These are phyloP conservation scores for Sisymbrium altissimum DNA, from an alignment of 345 rosid genomes.

Conservation along the genomic window DNA sequence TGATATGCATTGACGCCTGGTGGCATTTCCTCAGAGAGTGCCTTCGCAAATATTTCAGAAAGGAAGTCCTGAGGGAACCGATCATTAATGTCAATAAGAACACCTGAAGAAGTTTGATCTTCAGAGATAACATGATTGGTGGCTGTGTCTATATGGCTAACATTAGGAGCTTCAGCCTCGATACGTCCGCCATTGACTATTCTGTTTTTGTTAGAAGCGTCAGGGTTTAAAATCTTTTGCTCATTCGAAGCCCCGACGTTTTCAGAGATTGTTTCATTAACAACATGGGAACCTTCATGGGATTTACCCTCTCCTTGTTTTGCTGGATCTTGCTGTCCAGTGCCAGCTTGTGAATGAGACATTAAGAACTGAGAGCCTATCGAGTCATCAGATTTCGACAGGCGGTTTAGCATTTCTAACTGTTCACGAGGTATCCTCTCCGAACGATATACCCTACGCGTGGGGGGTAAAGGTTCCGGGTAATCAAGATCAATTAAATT, in stretches of 20 bases:
- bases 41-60: slow-evolving; percentile 73
- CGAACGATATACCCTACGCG: slow-evolving; percentile 69
- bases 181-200: slow-evolving; percentile 21
- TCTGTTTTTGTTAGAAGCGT: not conserved
- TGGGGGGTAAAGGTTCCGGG: slow-evolving; percentile 46
- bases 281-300: slow-evolving; percentile 34
- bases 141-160: slow-evolving; percentile 21
- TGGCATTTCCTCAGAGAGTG: slow-evolving; percentile 43
- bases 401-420: slow-evolving; percentile 67
- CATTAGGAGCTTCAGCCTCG: slow-evolving; percentile 13
- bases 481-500: slow-evolving; percentile 52
- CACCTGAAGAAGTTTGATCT: slow-evolving; percentile 30
- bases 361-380: slow-evolving; percentile 78
- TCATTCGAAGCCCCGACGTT: slow-evolving; percentile 8
- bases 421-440: slow-evolving; percentile 83
- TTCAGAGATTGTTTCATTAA: slow-evolving; percentile 32
- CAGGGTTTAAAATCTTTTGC: not conserved
- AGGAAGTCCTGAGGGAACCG: slow-evolving; percentile 82
- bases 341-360: slow-evolving; percentile 55
- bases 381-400: slow-evolving; percentile 86
- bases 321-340: slow-evolving; percentile 49
- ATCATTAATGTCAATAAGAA: slow-evolving; percentile 81
- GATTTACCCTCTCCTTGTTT: slow-evolving; percentile 48
- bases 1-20: slow-evolving; percentile 43
- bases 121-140: slow-evolving; percentile 20